Percentiles rank a stretch among this genome's conserved stretches.
Conservation (phyloP, 2,329 filamentous ascomycete genomes). For the Colletotrichum zoysiae region DNA sequence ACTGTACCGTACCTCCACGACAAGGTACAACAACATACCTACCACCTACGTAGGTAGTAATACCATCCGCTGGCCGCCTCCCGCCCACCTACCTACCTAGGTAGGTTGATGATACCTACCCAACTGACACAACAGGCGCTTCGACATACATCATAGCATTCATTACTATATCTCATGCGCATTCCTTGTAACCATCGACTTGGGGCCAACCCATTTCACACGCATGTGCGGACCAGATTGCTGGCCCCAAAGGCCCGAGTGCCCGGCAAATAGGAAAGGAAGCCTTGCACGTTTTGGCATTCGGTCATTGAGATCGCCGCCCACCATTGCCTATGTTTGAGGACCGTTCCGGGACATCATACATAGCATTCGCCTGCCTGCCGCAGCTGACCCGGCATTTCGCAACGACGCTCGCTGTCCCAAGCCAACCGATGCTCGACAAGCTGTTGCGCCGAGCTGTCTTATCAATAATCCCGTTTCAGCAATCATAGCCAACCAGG, state of each 20-base stretch:
- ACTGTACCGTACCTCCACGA: neutral
- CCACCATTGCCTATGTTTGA: constrained; percentile 3
- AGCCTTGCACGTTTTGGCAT: neutral
- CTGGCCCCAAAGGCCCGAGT: no score
- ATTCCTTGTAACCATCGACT: constrained; percentile 20
- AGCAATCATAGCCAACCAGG: constrained; percentile 4
- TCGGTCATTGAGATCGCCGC: neutral
- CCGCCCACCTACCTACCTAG: neutral
- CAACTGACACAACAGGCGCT: no score
- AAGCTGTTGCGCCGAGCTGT: constrained; percentile 25
- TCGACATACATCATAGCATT: constrained; percentile 8
- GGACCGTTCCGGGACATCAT: constrained; percentile 33
- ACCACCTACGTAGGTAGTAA: no score
- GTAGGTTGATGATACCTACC: no score
- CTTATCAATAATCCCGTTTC: constrained; percentile 28
- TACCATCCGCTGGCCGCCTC: neutral
- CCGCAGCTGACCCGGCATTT: neutral
- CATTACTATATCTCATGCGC: constrained; percentile 10
- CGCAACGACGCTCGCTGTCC: neutral
- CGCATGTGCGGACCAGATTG: neutral
- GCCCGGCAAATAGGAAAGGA: neutral
- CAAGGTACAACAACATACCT: neutral
- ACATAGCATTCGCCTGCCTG: neutral
- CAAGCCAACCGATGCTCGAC: neutral
- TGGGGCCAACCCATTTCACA: constrained; percentile 1